phyloP scores from a whole-genome alignment of 2,329 filamentous ascomycete species.

The Venturia oleaginea region DNA sequence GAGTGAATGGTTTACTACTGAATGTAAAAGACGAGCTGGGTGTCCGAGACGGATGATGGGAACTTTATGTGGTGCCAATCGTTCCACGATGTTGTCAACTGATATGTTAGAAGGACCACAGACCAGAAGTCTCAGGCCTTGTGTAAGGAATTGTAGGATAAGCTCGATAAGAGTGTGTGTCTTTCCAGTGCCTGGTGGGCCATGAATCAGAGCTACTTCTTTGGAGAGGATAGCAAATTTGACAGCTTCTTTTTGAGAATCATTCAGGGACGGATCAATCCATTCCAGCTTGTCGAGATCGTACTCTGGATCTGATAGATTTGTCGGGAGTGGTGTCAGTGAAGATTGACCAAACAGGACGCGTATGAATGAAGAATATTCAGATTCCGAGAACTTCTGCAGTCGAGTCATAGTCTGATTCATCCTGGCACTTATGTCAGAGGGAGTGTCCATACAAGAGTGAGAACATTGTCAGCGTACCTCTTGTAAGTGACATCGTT shows the following conservation, averaged over 20 bases:
- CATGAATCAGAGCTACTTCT: slow-evolving; percentile 86
- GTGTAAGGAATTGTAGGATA: slow-evolving; percentile 78
- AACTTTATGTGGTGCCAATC: slow-evolving; percentile 73
- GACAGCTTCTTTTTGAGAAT: slow-evolving; percentile 55
- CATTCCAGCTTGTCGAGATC: slow-evolving; percentile 41
- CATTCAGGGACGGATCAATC: slow-evolving; percentile 48
- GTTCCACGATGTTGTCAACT: slow-evolving; percentile 96
- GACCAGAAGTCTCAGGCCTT: slow-evolving; percentile 69
- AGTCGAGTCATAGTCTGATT: slow-evolving; percentile 54
- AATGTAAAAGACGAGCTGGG: slow-evolving; percentile 79
- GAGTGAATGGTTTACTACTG: slow-evolving; percentile 79
- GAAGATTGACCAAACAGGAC: slow-evolving; percentile 52
- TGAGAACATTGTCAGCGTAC: slow-evolving; percentile 30
- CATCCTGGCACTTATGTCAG: slow-evolving; percentile 36
- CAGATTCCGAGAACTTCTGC: slow-evolving; percentile 45
- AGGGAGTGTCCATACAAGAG: slow-evolving; percentile 16
- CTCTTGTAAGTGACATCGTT: slow-evolving; percentile 57
- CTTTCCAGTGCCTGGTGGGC: slow-evolving; percentile 92
- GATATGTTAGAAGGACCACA: slow-evolving; percentile 95
- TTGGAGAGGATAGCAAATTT: slow-evolving; percentile 74
- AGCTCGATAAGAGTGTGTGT: slow-evolving; percentile 94
- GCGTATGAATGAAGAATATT: slow-evolving; percentile 49
- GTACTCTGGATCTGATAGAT: slow-evolving; percentile 30
- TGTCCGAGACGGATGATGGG: slow-evolving; percentile 87
- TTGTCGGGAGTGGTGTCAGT: slow-evolving; percentile 40